phyloP scores from a whole-genome alignment of 2,329 filamentous ascomycete species.

The Pseudogymnoascus sp. region DNA sequence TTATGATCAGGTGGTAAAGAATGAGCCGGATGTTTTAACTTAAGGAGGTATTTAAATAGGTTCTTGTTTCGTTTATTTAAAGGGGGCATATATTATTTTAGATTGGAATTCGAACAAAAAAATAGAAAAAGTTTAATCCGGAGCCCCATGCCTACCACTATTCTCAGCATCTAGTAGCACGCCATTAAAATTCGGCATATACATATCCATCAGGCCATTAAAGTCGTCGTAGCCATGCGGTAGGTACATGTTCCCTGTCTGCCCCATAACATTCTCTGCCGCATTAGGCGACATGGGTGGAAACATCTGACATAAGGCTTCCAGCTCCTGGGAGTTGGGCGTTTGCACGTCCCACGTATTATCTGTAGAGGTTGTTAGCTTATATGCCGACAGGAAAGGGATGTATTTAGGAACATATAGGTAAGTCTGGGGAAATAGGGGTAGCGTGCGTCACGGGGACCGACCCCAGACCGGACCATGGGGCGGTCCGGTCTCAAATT shows the following conservation, averaged over 20 bases:
- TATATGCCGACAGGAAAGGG: not conserved
- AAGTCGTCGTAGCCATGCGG: not conserved
- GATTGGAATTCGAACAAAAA: not conserved
- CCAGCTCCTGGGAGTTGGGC: not conserved
- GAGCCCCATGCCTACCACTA: not conserved
- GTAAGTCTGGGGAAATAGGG: not conserved
- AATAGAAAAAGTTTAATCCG: not conserved
- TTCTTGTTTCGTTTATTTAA: not conserved
- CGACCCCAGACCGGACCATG: too few relatives aligned
- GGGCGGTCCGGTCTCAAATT: too few relatives aligned
- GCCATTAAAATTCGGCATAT: not conserved
- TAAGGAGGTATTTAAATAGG: not conserved
- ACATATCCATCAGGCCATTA: not conserved
- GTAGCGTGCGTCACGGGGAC: too few relatives aligned
- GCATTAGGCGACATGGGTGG: not conserved
- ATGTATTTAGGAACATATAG: not conserved
- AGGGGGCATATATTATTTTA: not conserved
- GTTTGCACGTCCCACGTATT: not conserved
- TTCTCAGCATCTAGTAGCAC: not conserved
- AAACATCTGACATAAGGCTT: not conserved
- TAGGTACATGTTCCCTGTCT: not conserved
- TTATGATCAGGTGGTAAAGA: constrained; percentile 9
- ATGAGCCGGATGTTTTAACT: constrained; percentile 6
- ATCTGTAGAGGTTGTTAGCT: not conserved
- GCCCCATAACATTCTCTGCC: not conserved